Evolutionary conservation across 176 grass and related monocot genomes (phyloP).

Genomic region (Carex scoparia): DNA sequence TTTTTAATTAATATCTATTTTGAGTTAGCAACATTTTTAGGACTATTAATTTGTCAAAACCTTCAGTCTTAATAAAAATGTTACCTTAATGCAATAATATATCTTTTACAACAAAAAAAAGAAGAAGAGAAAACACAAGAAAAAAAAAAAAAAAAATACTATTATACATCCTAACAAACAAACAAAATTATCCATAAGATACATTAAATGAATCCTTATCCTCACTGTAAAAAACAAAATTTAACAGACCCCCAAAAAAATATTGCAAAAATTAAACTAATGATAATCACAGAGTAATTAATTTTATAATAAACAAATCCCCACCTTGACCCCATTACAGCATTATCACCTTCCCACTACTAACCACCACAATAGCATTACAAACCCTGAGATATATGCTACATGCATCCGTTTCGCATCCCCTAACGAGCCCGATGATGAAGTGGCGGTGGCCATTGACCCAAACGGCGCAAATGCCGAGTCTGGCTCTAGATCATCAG

Average conservation of each 20-base stretch:
- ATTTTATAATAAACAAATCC: background rate
- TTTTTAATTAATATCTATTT: background rate
- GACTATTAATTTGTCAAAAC: background rate
- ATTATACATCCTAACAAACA: background rate
- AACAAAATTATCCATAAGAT: background rate
- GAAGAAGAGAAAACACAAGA: background rate
- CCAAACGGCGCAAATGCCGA: constrained; percentile 51
- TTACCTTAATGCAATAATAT: background rate
- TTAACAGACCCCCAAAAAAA: background rate
- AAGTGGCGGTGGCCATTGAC: constrained; percentile 36
- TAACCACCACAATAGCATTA: constrained; percentile 10
- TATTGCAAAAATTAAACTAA: constrained; percentile 9
- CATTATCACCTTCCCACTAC: constrained; percentile 18
- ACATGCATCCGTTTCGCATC: background rate
- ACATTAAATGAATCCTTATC: constrained; percentile 8
- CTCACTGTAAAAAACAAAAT: constrained; percentile 2
- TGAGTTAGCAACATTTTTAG: background rate
- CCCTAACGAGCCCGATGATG: background rate
- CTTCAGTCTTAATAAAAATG: no score
- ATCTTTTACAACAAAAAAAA: background rate
- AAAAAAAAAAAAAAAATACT: background rate
- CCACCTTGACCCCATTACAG: constrained; percentile 6
- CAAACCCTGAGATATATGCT: background rate
- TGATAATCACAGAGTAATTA: constrained; percentile 3
- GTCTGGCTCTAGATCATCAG: constrained; percentile 60